phyloP scores from a whole-genome alignment of 345 rosid species.

The Trapa incisa region DNA sequence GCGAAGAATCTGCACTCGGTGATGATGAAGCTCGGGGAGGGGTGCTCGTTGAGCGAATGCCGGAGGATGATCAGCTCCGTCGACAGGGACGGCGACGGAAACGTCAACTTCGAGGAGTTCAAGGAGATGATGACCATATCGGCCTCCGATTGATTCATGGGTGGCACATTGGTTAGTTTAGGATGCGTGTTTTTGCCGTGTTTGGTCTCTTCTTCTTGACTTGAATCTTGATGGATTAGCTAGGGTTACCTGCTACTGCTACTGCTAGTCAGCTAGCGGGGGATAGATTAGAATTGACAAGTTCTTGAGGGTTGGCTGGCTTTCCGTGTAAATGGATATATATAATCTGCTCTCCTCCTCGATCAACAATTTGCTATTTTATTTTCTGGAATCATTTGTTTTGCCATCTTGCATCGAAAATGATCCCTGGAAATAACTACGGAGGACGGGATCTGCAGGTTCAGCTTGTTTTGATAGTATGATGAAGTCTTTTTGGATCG shows the following conservation, averaged over 20 bases:
- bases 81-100: conserved; percentile 80
- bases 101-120: conserved; percentile 82
- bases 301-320: no score
- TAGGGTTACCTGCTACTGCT: no score
- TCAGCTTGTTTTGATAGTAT: background rate
- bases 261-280: no score
- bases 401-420: background rate
- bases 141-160: background rate
- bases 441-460: background rate
- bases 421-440: no score
- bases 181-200: no score
- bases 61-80: conserved; percentile 69
- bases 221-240: no score
- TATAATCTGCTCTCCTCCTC: no score
- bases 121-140: conserved; percentile 63
- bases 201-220: no score
- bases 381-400: no score
- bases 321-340: no score
- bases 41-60: conserved; percentile 56
- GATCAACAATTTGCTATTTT: no score
- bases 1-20: conserved; percentile 57
- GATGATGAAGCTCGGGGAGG: conserved; percentile 68
- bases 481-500: background rate
- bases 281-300: background rate
- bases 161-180: no score